These are phyloP conservation scores for Exophiala oligosperma DNA, from an alignment of 2,329 filamentous ascomycete species.

Conservation along the genomic window DNA sequence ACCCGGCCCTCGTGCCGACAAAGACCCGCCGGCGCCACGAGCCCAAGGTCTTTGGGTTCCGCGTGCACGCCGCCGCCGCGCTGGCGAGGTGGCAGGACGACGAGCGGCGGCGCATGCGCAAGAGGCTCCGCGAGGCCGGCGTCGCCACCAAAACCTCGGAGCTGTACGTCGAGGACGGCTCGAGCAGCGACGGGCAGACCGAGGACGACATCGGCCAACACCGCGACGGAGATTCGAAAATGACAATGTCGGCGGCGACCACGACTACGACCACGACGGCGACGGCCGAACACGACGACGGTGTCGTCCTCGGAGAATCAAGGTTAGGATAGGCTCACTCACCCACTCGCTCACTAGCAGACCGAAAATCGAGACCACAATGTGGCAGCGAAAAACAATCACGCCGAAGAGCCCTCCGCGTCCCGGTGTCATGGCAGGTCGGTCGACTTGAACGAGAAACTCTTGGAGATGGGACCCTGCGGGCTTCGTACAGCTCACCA, in stretches of 20 bases:
- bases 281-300: not conserved
- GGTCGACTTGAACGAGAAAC: too few species aligned
- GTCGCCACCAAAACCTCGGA: constrained; percentile 54
- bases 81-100: constrained; percentile 88
- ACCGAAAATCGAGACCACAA: too few species aligned
- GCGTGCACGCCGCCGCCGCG: constrained; percentile 85
- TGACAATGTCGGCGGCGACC: not conserved
- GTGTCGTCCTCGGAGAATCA: too few species aligned
- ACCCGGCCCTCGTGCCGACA: constrained; percentile 81
- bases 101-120: constrained; percentile 78
- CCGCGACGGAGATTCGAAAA: constrained; percentile 1
- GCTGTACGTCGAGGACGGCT: constrained; percentile 28
- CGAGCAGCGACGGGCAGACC: constrained; percentile 25
- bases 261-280: not conserved
- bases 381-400: too few species aligned
- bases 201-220: constrained; percentile 7
- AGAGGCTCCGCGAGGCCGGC: constrained; percentile 65
- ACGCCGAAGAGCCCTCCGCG: too few species aligned
- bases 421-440: too few species aligned
- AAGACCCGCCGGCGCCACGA: constrained; percentile 87
- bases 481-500: too few species aligned
- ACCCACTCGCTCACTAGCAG: too few species aligned
- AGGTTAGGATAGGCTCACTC: too few species aligned
- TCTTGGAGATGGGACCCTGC: too few species aligned
- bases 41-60: constrained; percentile 91